Base-by-base conservation (phyloP, 257 asterid species). In the Solanum arcanum region DNA sequence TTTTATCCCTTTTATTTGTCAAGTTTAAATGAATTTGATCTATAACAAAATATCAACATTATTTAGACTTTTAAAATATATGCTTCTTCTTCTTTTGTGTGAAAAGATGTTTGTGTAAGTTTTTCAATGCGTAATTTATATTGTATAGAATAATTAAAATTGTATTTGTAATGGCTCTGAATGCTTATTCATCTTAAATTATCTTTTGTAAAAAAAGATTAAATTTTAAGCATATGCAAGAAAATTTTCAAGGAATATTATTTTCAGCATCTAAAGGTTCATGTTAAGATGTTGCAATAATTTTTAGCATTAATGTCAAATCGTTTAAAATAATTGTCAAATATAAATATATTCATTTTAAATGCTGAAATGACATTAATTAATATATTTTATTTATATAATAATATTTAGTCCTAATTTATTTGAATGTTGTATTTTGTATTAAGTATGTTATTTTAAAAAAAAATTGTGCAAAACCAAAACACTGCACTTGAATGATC, bases 21-120 rank as follows among this genome's bases (percentile, higher is more conserved):
- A 7, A 56, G 12, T 20, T 0, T 56, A 3, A 56, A 23, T 10
- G 31, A 23, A n/a, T 62, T 31, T 0, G 0, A 10, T 62, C 0
- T 62, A 2, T 62, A 5, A n/a, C 0, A 62, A 1, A 60, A 2
- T 23, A 0, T 62, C 10, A 25, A 27, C 35, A 66, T 11, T 29
- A 68, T 3, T 68, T 20, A 13, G 0, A 25, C 21, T 68, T 21
- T 27, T 13, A 3, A 68, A 27, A 13, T 29, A 7, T 1, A 33
- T 29, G 21, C 2, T 6, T 14, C n/a, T 69, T 66, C 20, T 7
- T 69, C 41, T 69, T 52, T 52, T 52, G 62, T 52, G 0, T n/a
- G 11, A 52, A 52, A 52, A 52, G n/a, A 52, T 52, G n/a, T 52
- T 52, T 4, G n/a, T 52, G 7, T 52, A 52, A 52, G 62, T 5